phyloP scores from a whole-genome alignment of 2,329 filamentous ascomycete genomes.

The Fusarium continuum region DNA sequence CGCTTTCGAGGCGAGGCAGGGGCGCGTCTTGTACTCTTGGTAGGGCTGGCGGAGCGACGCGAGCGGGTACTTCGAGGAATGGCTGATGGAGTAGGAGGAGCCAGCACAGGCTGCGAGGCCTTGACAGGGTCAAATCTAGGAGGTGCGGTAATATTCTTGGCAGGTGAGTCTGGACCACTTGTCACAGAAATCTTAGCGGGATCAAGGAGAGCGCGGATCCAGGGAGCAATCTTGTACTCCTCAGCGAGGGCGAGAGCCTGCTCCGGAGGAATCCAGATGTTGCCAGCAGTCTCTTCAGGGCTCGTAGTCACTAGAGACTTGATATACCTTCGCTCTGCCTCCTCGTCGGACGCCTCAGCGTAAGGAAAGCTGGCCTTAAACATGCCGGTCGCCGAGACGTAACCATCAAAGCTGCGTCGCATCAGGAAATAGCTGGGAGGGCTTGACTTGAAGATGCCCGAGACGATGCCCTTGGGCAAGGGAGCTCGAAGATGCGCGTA shows the following conservation, averaged over 20 bases:
- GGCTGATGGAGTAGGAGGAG: slow-evolving; percentile 60
- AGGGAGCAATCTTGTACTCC: slow-evolving; percentile 85
- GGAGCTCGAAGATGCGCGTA: slow-evolving; percentile 96
- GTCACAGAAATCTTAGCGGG: slow-evolving; percentile 75
- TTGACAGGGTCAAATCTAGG: slow-evolving; percentile 76
- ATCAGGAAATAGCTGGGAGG: slow-evolving; percentile 98
- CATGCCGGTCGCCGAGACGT: slow-evolving; percentile 87
- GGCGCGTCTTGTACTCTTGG: slow-evolving; percentile 58
- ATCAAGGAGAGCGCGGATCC: slow-evolving; percentile 93
- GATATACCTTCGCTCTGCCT: slow-evolving; percentile 81
- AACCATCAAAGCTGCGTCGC: slow-evolving; percentile 86
- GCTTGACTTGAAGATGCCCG: slow-evolving; percentile 89
- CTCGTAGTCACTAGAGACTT: slow-evolving; percentile 85
- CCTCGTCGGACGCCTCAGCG: slow-evolving; percentile 76
- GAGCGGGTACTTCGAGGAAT: slow-evolving; percentile 58
- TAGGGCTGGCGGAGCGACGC: slow-evolving; percentile 67
- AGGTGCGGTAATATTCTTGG: slow-evolving; percentile 81
- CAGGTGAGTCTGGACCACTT: slow-evolving; percentile 70
- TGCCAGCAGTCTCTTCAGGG: slow-evolving; percentile 91
- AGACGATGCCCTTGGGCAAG: slow-evolving; percentile 87
- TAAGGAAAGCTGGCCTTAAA: slow-evolving; percentile 91
- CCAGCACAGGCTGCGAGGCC: slow-evolving; percentile 52
- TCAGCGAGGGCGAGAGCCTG: slow-evolving; percentile 83
- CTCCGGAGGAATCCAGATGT: slow-evolving; percentile 91
- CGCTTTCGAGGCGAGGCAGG: slow-evolving; percentile 66